Evolutionary conservation across 2,329 filamentous ascomycete genomes (phyloP).

Genomic region (Ophiostoma perfectum): DNA sequence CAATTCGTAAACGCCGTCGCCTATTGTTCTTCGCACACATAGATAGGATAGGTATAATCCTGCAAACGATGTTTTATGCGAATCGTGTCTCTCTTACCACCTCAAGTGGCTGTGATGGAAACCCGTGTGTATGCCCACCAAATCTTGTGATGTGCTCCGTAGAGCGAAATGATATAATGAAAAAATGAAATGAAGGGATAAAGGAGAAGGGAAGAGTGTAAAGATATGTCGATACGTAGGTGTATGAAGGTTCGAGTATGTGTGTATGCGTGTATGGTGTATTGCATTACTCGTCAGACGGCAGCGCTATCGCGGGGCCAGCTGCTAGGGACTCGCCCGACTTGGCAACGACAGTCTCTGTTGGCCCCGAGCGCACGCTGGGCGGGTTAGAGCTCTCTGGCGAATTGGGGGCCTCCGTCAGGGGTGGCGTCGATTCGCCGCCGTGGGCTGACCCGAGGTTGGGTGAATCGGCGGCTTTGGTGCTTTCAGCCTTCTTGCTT

Average conservation of each 20-base stretch:
- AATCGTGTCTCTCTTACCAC: slow-evolving; percentile 9
- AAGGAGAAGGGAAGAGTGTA: background rate
- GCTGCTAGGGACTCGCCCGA: background rate
- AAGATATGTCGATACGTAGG: background rate
- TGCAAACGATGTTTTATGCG: background rate
- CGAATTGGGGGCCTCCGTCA: slow-evolving; percentile 65
- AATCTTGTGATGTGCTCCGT: slow-evolving; percentile 5
- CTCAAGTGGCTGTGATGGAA: background rate
- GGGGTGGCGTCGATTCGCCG: slow-evolving; percentile 55
- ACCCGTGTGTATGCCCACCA: background rate
- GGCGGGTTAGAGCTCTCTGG: slow-evolving; percentile 61
- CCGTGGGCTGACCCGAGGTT: slow-evolving; percentile 17
- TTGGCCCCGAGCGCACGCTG: slow-evolving; percentile 56
- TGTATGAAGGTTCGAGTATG: background rate
- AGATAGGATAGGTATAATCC: background rate
- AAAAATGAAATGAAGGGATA: background rate
- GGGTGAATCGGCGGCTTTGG: background rate
- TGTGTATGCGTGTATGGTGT: background rate
- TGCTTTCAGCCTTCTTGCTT: slow-evolving; percentile 30
- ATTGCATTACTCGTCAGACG: background rate
- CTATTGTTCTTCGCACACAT: background rate
- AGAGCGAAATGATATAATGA: background rate
- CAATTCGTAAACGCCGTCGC: slow-evolving; percentile 12
- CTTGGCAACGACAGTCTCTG: slow-evolving; percentile 29
- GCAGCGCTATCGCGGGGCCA: background rate